Percentiles rank a stretch among this genome's conserved stretches.
Evolutionary conservation across 768 basidiomycete species (phyloP).

Genomic region (Tremella mesenterica): DNA sequence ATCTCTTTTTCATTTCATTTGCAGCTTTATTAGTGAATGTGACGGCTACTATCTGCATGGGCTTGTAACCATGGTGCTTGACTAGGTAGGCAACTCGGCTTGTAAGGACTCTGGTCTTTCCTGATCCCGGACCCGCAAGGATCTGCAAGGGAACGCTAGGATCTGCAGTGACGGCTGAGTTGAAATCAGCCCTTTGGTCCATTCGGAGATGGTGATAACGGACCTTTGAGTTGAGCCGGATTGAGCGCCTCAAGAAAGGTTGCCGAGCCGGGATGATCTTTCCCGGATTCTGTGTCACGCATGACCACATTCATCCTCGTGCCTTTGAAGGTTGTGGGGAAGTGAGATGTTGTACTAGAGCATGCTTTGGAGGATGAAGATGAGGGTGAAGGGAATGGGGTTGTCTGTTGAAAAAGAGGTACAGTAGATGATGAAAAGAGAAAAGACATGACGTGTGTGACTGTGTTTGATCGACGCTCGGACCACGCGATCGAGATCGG

Average conservation of each 20-base stretch:
- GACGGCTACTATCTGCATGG: conserved; percentile 46
- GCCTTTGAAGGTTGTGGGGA: too few species aligned
- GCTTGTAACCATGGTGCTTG: conserved; percentile 30
- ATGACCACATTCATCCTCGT: too few species aligned
- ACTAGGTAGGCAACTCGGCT: conserved; percentile 45
- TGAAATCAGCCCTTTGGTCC: neutral
- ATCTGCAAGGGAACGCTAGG: conserved; percentile 64
- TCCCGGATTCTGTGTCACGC: too few species aligned
- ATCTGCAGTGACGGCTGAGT: conserved; percentile 58
- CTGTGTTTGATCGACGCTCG: too few species aligned
- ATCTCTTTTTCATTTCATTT: conserved; percentile 69
- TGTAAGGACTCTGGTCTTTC: conserved; percentile 48
- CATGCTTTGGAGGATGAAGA: too few species aligned
- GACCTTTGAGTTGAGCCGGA: conserved; percentile 32
- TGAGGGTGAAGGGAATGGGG: too few species aligned
- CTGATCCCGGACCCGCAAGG: conserved; percentile 70
- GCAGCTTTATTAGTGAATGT: conserved; percentile 89
- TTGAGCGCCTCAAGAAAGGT: conserved; percentile 26
- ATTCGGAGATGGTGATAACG: neutral
- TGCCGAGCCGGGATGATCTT: too few species aligned
- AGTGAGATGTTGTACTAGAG: too few species aligned
- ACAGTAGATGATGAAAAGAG: too few species aligned
- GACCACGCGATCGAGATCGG: too few species aligned
- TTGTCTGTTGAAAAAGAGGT: too few species aligned
- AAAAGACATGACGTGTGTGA: too few species aligned